These are phyloP conservation scores for Collybia sordida DNA, from an alignment of 768 basidiomycete species.

Conservation along the genomic window DNA sequence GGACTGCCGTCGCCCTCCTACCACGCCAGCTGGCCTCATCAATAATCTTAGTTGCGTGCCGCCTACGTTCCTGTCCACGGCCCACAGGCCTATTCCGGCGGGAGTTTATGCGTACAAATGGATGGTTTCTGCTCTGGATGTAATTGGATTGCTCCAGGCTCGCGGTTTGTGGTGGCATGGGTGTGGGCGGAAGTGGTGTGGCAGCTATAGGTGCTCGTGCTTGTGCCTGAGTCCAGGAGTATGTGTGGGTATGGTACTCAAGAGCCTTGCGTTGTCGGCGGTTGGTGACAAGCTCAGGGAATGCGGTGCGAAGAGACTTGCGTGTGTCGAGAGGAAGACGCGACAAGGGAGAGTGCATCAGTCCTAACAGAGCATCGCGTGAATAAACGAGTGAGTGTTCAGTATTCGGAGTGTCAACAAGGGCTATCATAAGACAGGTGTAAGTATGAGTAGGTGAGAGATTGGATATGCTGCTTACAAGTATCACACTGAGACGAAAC, in stretches of 20 bases:
- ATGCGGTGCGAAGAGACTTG: constrained; percentile 18
- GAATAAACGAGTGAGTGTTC: constrained; percentile 21
- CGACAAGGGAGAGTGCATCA: constrained; percentile 26
- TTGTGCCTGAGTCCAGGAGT: not conserved
- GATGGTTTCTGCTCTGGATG: not conserved
- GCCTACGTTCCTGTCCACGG: constrained; percentile 9
- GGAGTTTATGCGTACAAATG: constrained; percentile 1
- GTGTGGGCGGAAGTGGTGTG: not conserved
- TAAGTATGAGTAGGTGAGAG: not conserved
- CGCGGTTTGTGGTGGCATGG: too few species aligned
- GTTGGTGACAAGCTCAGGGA: constrained; percentile 26
- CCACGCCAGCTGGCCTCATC: constrained; percentile 9
- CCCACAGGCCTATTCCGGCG: constrained; percentile 7
- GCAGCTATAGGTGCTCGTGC: not conserved
- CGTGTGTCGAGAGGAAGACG: constrained; percentile 20
- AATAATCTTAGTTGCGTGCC: constrained; percentile 7
- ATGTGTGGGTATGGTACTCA: constrained; percentile 18
- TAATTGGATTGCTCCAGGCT: not conserved
- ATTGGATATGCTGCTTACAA: constrained; percentile 2
- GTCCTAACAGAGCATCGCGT: constrained; percentile 20
- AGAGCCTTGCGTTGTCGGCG: constrained; percentile 27
- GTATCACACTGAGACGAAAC: constrained; percentile 14
- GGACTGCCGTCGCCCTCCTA: not conserved
- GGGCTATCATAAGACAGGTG: not conserved
- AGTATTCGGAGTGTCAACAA: constrained; percentile 4